Base-by-base conservation (phyloP, 2,329 filamentous ascomycete genomes). In the Diaporthe velutina region DNA sequence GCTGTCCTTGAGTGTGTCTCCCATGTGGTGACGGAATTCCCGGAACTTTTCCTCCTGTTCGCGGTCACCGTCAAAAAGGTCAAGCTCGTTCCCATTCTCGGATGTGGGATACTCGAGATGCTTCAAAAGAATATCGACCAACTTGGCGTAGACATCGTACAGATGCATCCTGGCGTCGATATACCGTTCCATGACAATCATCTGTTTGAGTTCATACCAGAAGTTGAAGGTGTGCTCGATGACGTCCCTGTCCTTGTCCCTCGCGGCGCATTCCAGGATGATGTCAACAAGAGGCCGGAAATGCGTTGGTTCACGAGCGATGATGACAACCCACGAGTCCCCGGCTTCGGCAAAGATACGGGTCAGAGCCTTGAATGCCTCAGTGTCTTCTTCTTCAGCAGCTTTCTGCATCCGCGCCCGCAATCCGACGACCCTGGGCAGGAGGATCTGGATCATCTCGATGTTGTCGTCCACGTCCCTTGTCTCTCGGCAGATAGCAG, bases 181-280 rank as follows among this genome's bases (percentile, higher is more conserved):
- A 82, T 98, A 99, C 78, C 93, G 93, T 48, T 98, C 96, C 71
- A 99, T 85, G 2, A 96, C 95, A 64, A 99, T 88, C 82, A 98
- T 98, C 83, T 98, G 95, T 87, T 99, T 99, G 61, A 99, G 89
- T 82, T 99, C 97, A 82, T 97, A 98, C 97, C 97, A 99, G 86
- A 99, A 98, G 78, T 92, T 92, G 84, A 99, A 99, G 0, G 97
- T 99, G 80, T 97, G 92, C 71, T 95, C 94, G 77, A 99, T 95
- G 6, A 96, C 95, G 78, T 99, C 97, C 76, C 94, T 92, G 71
- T 98, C 96, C 82, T 92, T 92, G 83, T 99, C 97, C 78, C 94
- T 90, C 15, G 93, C 91, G 76, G 95, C 96, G 81, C 95, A 98
- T 85, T 98, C 96, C n/a, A 98, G 89, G 22, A 99, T 92, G 9